Conservation (phyloP, 441 rosid species). For the Metrosideros polymorpha region DNA sequence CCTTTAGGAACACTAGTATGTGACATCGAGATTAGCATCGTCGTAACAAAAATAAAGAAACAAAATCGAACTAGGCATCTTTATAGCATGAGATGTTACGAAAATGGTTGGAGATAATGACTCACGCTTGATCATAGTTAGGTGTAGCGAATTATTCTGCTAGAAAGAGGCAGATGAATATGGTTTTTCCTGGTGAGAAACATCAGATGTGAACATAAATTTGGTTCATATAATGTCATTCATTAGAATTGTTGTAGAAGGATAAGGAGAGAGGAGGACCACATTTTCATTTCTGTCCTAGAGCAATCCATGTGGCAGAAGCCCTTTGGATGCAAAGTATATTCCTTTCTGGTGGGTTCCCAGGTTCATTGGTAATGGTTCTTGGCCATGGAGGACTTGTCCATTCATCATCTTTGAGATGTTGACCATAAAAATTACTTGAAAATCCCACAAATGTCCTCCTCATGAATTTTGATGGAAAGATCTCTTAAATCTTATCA, state of each 20-base stretch:
- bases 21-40: neutral
- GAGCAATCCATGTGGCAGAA: slow-evolving; percentile 16
- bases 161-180: neutral
- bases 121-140: neutral
- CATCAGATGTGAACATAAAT: neutral
- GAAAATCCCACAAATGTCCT: neutral
- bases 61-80: neutral
- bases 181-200: neutral
- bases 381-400: neutral
- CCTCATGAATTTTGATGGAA: neutral
- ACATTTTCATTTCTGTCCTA: neutral
- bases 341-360: neutral
- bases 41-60: neutral
- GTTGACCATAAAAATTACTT: neutral
- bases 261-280: slow-evolving; percentile 5
- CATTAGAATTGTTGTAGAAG: neutral
- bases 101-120: neutral
- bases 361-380: neutral
- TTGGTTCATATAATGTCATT: neutral
- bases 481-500: neutral
- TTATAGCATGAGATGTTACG: neutral
- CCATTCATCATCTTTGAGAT: neutral
- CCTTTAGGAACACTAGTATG: neutral
- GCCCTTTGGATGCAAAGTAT: neutral
- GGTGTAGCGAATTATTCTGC: neutral